Evolutionary conservation across 805 yeast genomes (phyloP).

Genomic region (Hanseniaspora occidentalis): DNA sequence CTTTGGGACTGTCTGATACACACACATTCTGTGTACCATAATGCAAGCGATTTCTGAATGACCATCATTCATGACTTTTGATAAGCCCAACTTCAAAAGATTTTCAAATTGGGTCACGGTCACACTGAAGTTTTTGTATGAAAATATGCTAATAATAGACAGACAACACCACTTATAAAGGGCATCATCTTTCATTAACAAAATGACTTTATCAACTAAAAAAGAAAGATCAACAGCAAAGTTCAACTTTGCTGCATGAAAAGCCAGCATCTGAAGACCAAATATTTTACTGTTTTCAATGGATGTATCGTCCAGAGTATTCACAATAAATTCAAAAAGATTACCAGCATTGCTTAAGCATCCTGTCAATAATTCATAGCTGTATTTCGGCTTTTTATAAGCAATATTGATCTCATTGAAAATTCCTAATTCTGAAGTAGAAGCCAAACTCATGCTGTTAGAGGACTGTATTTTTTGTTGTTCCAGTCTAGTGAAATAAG

Average conservation of each 20-base stretch:
- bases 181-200: conserved; percentile 10
- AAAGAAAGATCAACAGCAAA: conserved; percentile 1
- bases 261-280: conserved; percentile 15
- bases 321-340: not conserved
- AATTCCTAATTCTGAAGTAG: not conserved
- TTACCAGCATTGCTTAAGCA: not conserved
- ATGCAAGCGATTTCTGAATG: conserved; percentile 17
- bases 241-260: conserved; percentile 7
- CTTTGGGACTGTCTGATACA: conserved; percentile 10
- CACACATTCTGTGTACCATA: conserved; percentile 13
- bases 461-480: not conserved
- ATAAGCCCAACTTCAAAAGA: conserved; percentile 22
- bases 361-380: not conserved
- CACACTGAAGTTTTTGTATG: conserved; percentile 8
- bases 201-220: conserved; percentile 8
- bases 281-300: conserved; percentile 7
- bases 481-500: not conserved
- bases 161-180: conserved; percentile 13
- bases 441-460: not conserved
- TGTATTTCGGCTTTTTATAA: not conserved
- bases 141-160: conserved; percentile 14
- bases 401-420: not conserved
- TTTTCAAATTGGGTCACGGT: conserved; percentile 10
- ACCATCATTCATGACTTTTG: conserved; percentile 19
- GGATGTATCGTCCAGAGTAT: not conserved